Evolutionary conservation across 2,329 filamentous ascomycete genomes (phyloP).

Genomic region (Alternaria brassicae): DNA sequence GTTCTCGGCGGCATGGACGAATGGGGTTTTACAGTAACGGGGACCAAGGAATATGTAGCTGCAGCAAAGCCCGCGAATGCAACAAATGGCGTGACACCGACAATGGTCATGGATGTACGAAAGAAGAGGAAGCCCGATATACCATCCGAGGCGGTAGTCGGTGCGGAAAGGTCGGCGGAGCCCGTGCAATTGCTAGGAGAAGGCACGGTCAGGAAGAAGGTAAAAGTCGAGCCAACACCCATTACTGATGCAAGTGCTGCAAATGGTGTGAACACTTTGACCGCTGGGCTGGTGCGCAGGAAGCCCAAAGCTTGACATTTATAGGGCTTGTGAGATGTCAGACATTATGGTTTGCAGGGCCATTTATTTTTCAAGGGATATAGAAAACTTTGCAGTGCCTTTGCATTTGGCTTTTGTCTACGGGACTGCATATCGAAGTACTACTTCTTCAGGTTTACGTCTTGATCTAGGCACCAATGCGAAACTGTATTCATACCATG

Average conservation of each 20-base stretch:
- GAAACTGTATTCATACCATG: no score
- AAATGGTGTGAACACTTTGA: conserved; percentile 39
- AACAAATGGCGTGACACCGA: conserved; percentile 22
- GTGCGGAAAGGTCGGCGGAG: conserved; percentile 8
- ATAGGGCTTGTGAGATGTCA: not conserved
- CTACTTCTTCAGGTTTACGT: conserved; percentile 12
- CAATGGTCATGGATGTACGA: conserved; percentile 38
- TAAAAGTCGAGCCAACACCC: conserved; percentile 32
- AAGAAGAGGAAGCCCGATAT: conserved; percentile 48
- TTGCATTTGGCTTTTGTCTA: not conserved
- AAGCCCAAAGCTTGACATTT: conserved; percentile 39
- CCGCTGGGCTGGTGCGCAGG: conserved; percentile 43
- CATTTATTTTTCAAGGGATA: not conserved
- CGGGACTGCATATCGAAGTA: conserved; percentile 29
- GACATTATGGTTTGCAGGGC: no score
- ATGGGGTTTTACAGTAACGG: conserved; percentile 41
- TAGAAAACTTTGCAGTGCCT: not conserved
- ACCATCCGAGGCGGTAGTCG: conserved; percentile 7
- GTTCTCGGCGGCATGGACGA: conserved; percentile 42
- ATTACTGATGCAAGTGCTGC: conserved; percentile 10
- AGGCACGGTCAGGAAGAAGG: conserved; percentile 43
- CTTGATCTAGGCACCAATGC: not conserved
- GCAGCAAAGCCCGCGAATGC: not conserved
- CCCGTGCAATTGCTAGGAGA: conserved; percentile 27
- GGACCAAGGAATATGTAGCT: conserved; percentile 29